Evolutionary conservation across 2,329 filamentous ascomycete genomes (phyloP).

Genomic region (Rutstroemia sp.): DNA sequence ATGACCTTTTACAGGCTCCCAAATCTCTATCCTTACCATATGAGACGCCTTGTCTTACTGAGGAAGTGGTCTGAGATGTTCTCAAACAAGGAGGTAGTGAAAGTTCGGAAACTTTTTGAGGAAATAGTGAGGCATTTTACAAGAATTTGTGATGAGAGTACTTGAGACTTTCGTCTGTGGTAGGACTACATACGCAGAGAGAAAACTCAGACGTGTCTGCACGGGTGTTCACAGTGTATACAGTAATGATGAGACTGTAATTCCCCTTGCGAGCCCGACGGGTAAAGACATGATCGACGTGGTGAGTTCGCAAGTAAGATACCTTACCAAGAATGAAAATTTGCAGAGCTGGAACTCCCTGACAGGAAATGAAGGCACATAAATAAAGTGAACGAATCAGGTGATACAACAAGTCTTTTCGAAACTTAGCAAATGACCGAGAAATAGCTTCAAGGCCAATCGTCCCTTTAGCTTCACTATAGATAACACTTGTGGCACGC

Average conservation of each 20-base stretch:
- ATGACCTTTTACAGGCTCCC: neutral
- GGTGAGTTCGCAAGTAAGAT: neutral
- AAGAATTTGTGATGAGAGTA: neutral
- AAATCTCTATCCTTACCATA: neutral
- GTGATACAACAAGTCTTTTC: neutral
- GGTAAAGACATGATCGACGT: slow-evolving; percentile 6
- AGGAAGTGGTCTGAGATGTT: neutral
- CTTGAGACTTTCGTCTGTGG: neutral
- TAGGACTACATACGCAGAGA: neutral
- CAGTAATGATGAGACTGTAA: neutral
- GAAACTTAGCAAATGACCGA: neutral
- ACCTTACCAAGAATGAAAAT: neutral
- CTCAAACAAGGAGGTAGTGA: neutral
- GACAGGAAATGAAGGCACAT: neutral
- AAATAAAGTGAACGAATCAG: neutral
- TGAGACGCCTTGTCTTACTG: neutral
- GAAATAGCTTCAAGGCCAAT: neutral
- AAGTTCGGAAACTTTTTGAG: neutral
- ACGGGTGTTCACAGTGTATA: slow-evolving; percentile 2
- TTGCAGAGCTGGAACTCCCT: neutral
- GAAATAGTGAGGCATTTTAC: neutral
- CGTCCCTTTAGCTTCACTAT: neutral
- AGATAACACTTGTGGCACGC: neutral
- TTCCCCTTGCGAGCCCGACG: slow-evolving; percentile 1
- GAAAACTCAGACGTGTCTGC: neutral